Evolutionary conservation across 495 filamentous ascomycete species (phyloP), one percentile per base, ranked within the genome.

Genomic region (Tricharina praecox): DNA sequence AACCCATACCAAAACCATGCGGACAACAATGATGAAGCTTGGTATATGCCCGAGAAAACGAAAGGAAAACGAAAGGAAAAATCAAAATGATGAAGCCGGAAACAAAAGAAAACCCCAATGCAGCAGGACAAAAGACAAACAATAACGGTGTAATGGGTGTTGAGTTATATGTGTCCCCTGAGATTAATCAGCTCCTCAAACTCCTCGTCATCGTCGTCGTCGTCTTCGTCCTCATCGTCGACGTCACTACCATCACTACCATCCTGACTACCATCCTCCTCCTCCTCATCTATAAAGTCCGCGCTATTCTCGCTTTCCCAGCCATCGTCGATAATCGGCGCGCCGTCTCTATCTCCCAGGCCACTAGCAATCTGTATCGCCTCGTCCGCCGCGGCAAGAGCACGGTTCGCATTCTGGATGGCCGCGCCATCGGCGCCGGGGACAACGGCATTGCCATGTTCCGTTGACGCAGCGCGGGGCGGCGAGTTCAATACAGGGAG

Each of bases 121-220:
- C 34, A 37, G 18, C 7, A 18, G 18, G 5, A 37, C 16, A 18
- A 37, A 18, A 37, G 34, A 18, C 7, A 37, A 37, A 37, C 4
- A 37, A 37, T 9, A 37, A 7, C 28, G 13, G 13, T 32, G 28
- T 32, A 5, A 5, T 5, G 5, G 7, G 7, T 13, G 13, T 5
- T 32, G 36, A 19, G 7, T 43, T 19, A 46, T 33, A 77, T 71
- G 66, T 86, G 81, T n/a, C 81, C 82, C 55, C 81, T 72, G 44
- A 85, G 68, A 45, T 77, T 73, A 53, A 82, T 77, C 39, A 68
- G 63, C 53, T 82, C 74, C 36, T 66, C 65, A 5, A 73, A 73
- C 24, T 78, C 72, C 0, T 71, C 74, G 4, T 69, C 68, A 1
- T 65, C 64, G 2, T 72, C 74, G 2, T 68, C 67, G 3, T 64